Evolutionary conservation across 1,284 basidiomycete species (phyloP).

Genomic region (Ceratobasidium sp.): DNA sequence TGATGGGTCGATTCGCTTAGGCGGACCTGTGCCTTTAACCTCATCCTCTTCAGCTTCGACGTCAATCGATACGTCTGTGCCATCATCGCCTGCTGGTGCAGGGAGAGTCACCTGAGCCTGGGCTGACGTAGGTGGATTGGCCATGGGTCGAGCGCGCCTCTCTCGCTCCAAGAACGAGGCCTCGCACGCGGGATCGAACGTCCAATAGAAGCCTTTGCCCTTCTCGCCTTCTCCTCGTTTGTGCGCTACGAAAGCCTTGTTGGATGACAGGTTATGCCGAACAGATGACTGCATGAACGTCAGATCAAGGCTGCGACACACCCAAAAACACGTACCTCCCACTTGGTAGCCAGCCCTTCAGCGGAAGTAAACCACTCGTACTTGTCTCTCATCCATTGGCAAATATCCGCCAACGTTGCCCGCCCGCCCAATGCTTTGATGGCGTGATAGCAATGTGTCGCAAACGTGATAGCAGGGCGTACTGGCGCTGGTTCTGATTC

Average conservation of each 20-base stretch:
- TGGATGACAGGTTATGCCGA: conserved; percentile 88
- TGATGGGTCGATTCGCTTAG: conserved; percentile 16
- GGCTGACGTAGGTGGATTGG: conserved; percentile 27
- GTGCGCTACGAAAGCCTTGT: conserved; percentile 85
- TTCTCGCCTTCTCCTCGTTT: conserved; percentile 79
- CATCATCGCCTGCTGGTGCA: conserved; percentile 5
- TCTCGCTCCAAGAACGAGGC: conserved; percentile 74
- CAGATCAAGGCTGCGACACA: conserved; percentile 4
- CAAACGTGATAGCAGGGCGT: conserved; percentile 64
- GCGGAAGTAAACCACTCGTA: conserved; percentile 89
- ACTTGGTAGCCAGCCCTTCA: conserved; percentile 83
- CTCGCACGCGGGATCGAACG: conserved; percentile 75
- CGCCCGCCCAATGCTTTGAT: conserved; percentile 81
- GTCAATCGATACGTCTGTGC: conserved; percentile 27
- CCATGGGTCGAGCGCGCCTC: conserved; percentile 17
- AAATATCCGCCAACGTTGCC: conserved; percentile 90
- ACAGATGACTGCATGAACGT: conserved; percentile 75
- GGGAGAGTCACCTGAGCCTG: background rate
- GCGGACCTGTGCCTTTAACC: conserved; percentile 29
- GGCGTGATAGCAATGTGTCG: conserved; percentile 78
- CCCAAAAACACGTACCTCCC: conserved; percentile 46
- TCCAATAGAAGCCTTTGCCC: conserved; percentile 91
- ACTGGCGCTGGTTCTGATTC: conserved; percentile 13
- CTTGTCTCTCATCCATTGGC: conserved; percentile 87
- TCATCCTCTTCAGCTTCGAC: conserved; percentile 34